Base-by-base conservation (phyloP, 306 rosid genomes). In the Rosa chinensis region DNA sequence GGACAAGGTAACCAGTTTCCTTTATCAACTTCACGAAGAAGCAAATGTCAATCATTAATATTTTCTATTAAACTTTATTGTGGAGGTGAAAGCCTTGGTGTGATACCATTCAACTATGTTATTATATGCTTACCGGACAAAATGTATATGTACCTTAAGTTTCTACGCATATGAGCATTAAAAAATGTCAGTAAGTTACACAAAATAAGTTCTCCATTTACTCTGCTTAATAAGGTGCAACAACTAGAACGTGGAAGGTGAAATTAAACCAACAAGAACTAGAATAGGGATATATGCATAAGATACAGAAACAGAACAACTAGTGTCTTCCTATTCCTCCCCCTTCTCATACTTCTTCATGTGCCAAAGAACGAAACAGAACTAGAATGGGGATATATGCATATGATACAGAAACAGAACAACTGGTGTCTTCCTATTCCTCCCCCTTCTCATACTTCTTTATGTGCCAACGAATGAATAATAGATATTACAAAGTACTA, bases 1-100 rank as follows among this genome's bases (percentile, higher is more conserved):
- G 67, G 76, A 80, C 52, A 82, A 59, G 66, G 4, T 73, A 56
- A 37, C 63, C 74, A 66, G 77, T 66, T 50, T 81, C 25, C 48
- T 10, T 40, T 63, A 74, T 82, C 52, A 69, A 59, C 49, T 74
- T 21, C 66, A 78, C 44, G 48, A 66, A 72, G 70, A 58, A 55
- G 76, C 55, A 20, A 55, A 50, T 37, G 9, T 44, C 61, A 66
- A 25, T 66, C 28, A 17, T 71, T 14, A 48, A 18, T 48, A 25
- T 48, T 16, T 2, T 4, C 25, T 53, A 48, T 48, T 13, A 28
- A 48, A 71, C 61, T 71, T 14, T 39, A 71, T 49, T 23, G 23
- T 13, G 75, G 59, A 48, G 42, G 42, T 28, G 44, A 28, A 48
- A 23, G 25, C 39, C 61, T 28, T 25, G 11, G 21, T 48, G 58